A percentile compares a stretch with the other conserved stretches of the same genome.
Evolutionary conservation across 805 yeast species (phyloP).

Genomic region (Myxozyma neglecta): DNA sequence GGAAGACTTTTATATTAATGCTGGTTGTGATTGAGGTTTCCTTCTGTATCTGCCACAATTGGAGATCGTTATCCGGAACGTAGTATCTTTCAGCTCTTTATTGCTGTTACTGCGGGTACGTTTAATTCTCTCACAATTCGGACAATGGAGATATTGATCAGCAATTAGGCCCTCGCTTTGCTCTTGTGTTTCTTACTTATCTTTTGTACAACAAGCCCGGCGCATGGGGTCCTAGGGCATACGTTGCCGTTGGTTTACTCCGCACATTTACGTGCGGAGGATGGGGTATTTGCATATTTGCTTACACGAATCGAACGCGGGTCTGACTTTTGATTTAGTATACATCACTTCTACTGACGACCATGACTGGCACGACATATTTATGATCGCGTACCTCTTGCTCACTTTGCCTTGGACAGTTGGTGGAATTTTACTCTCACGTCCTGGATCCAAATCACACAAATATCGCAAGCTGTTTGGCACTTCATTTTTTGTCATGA

Average conservation of each 20-base stretch:
- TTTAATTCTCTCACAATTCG: background rate
- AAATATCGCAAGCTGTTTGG: constrained; percentile 54
- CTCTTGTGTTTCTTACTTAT: constrained; percentile 25
- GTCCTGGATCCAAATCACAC: constrained; percentile 49
- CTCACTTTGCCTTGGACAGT: constrained; percentile 91
- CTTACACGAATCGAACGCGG: background rate
- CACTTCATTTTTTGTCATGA: constrained; percentile 61
- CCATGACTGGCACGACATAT: constrained; percentile 92
- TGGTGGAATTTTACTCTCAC: constrained; percentile 55
- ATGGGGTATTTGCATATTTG: constrained; percentile 51
- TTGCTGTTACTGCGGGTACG: constrained; percentile 83
- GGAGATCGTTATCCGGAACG: constrained; percentile 97
- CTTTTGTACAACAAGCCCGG: constrained; percentile 28
- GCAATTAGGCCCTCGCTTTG: constrained; percentile 38
- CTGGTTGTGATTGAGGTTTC: constrained; percentile 50
- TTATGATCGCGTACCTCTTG: constrained; percentile 87
- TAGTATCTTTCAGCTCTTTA: constrained; percentile 83
- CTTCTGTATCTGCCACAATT: constrained; percentile 93
- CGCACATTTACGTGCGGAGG: constrained; percentile 97
- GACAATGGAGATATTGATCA: constrained; percentile 34
- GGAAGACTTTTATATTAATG: background rate
- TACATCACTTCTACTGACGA: constrained; percentile 96
- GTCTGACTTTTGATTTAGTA: constrained; percentile 43
- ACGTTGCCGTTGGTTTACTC: constrained; percentile 60
- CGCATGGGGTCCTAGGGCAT: constrained; percentile 42